These are phyloP conservation scores for Pholiota adiposa DNA, from an alignment of 1,284 basidiomycete genomes.

Conservation along the genomic window DNA sequence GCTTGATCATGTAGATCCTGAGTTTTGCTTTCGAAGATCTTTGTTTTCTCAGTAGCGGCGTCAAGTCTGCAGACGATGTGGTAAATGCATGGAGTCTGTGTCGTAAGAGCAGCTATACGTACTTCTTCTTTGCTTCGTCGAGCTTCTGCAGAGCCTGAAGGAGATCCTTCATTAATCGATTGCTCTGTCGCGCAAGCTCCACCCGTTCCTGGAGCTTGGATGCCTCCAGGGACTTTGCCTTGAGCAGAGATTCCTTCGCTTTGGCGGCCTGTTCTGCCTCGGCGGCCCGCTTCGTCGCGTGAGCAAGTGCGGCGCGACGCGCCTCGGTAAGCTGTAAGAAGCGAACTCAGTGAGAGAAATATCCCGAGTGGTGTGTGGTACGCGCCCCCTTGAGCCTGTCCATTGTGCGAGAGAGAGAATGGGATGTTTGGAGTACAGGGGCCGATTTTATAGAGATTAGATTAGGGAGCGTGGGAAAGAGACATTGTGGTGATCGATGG, in stretches of 20 bases:
- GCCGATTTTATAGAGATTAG: constrained; percentile 20
- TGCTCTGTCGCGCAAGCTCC: constrained; percentile 25
- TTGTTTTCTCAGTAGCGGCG: constrained; percentile 19
- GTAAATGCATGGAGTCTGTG: background rate
- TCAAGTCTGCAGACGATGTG: constrained; percentile 17
- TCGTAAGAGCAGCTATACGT: constrained; percentile 14
- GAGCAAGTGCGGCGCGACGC: constrained; percentile 27
- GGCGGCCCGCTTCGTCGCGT: constrained; percentile 26
- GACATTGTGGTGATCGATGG: constrained; percentile 24
- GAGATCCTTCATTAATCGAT: constrained; percentile 27
- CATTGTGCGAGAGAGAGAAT: constrained; percentile 14
- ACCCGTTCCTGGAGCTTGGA: constrained; percentile 29
- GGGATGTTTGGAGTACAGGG: constrained; percentile 5
- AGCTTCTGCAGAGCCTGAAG: constrained; percentile 26
- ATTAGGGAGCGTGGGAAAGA: constrained; percentile 29
- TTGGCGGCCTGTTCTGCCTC: constrained; percentile 29
- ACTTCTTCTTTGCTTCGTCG: constrained; percentile 32
- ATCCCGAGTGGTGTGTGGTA: background rate
- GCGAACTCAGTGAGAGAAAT: background rate
- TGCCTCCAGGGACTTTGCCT: constrained; percentile 25
- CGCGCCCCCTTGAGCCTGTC: constrained; percentile 23
- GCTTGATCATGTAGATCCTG: constrained; percentile 20
- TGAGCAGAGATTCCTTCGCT: constrained; percentile 20
- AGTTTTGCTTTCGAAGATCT: constrained; percentile 19
- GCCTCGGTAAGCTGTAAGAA: constrained; percentile 20